Evolutionary conservation across 164 flowering plant genomes (phyloP).

Genomic region (Liriodendron chinense): DNA sequence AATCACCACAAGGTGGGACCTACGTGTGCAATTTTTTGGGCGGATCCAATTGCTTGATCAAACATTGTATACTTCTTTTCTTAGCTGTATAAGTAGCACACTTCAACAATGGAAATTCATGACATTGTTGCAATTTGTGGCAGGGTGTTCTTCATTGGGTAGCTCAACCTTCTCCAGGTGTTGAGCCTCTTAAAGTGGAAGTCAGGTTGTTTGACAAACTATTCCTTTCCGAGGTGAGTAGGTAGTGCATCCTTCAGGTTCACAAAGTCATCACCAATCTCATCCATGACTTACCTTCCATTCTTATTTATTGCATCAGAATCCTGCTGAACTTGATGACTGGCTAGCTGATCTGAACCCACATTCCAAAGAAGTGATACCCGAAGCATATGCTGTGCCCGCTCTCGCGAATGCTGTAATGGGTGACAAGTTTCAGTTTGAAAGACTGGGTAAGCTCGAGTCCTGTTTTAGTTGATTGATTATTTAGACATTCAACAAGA

Average conservation of each 20-base stretch:
- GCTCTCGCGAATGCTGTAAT: constrained; percentile 48
- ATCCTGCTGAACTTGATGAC: constrained; percentile 86
- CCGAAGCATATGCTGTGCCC: constrained; percentile 69
- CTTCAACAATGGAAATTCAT: neutral
- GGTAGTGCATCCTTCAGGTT: neutral
- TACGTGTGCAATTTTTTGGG: neutral
- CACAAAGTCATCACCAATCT: neutral
- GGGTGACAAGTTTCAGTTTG: constrained; percentile 89
- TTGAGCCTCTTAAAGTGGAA: constrained; percentile 80
- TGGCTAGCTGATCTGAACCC: constrained; percentile 87
- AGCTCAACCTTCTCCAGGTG: constrained; percentile 75
- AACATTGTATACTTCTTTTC: neutral
- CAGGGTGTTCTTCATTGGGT: constrained; percentile 99
- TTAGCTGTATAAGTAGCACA: neutral
- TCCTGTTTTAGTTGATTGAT: too few relatives aligned
- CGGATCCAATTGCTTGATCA: neutral
- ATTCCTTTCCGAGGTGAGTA: constrained; percentile 76
- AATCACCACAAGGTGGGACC: neutral
- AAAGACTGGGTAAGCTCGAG: constrained; percentile 73
- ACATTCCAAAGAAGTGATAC: constrained; percentile 64
- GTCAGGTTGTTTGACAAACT: constrained; percentile 85
- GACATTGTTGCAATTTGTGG: constrained; percentile 6
- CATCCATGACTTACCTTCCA: neutral
- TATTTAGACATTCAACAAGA: too few relatives aligned
- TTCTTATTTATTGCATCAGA: constrained; percentile 36